Evolutionary conservation across 2,329 filamentous ascomycete species (phyloP).

Genomic region (Xylariales sp.): DNA sequence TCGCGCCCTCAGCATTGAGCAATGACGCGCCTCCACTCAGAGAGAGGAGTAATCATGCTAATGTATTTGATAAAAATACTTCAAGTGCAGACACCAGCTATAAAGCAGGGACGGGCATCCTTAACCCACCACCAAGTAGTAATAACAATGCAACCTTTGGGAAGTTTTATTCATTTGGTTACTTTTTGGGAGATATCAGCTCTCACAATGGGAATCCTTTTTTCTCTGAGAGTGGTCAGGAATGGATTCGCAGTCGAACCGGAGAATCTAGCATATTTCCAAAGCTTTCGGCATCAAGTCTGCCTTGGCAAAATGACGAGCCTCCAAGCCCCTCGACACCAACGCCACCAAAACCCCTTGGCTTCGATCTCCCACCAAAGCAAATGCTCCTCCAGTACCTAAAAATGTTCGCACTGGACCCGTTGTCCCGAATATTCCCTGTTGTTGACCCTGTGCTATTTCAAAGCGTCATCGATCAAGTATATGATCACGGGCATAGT

Average conservation of each 20-base stretch:
- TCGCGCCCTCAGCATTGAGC: too few relatives aligned
- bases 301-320: background rate
- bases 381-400: slow-evolving; percentile 22
- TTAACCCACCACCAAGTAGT: too few relatives aligned
- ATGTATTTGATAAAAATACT: too few relatives aligned
- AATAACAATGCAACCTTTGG: slow-evolving; percentile 19
- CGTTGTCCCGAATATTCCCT: slow-evolving; percentile 42
- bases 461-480: slow-evolving; percentile 35
- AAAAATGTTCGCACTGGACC: slow-evolving; percentile 23
- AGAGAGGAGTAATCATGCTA: too few relatives aligned
- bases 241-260: slow-evolving; percentile 42
- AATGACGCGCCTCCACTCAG: too few relatives aligned
- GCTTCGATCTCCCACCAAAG: slow-evolving; percentile 31
- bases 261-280: slow-evolving; percentile 29
- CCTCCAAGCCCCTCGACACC: background rate
- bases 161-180: slow-evolving; percentile 42
- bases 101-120: too few relatives aligned
- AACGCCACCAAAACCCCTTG: background rate
- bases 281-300: slow-evolving; percentile 14
- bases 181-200: slow-evolving; percentile 40
- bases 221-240: slow-evolving; percentile 38
- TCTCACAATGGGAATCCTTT: slow-evolving; percentile 44
- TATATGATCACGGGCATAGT: slow-evolving; percentile 29
- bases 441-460: slow-evolving; percentile 43
- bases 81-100: too few relatives aligned